Base-by-base conservation (phyloP, 306 rosid species). In the Ormosia emarginata region DNA sequence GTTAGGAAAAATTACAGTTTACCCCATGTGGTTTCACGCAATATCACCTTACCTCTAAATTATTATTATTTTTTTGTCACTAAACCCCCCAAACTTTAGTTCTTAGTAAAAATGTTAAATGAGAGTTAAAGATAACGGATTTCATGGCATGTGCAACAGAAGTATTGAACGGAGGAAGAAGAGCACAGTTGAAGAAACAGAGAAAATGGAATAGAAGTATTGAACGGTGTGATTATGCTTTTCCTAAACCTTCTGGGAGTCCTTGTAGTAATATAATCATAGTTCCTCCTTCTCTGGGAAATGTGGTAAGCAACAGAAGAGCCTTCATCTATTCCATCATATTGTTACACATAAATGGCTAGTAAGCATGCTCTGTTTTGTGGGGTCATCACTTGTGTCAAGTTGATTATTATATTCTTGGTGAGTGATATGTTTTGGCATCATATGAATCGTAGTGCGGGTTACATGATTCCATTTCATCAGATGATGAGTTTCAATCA, bases 401-500 rank as follows among this genome's bases (percentile, higher is more conserved):
- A 58, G 29, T 53, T 44, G 7, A 40, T 67, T 24, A 18, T 41
- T 17, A 62, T 37, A 69, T 77, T 12, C 18, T 12, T 37, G 77
- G 78, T 74, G 43, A 81, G 44, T 85, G 74, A 71, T 81, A 56
- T 71, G 47, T 32, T 73, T 64, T 55, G 43, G 43, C 53, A 36
- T n/a, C 67, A 57, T 84, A 36, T 72, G 4, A 9, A 61, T 62
- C 70, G 68, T 81, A 95, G 96, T 93, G 98, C 78, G 90, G 88
- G 75, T 79, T 88, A 67, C 86, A 88, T 47, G 95, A 91, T 82
- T 82, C 98, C 5, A 11, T 86, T 74, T 85, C 96, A 36, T 85
- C 97, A 2, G 94, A 92, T 47, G 94, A 95, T 32, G 98, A 95
- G 75, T 95, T 85, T 76, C 92, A 98, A 10, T 95, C 99, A 37